Evolutionary conservation across 805 yeast species (phyloP), one percentile per base, ranked within the genome.

Genomic region (Hanseniaspora nectarophila): DNA sequence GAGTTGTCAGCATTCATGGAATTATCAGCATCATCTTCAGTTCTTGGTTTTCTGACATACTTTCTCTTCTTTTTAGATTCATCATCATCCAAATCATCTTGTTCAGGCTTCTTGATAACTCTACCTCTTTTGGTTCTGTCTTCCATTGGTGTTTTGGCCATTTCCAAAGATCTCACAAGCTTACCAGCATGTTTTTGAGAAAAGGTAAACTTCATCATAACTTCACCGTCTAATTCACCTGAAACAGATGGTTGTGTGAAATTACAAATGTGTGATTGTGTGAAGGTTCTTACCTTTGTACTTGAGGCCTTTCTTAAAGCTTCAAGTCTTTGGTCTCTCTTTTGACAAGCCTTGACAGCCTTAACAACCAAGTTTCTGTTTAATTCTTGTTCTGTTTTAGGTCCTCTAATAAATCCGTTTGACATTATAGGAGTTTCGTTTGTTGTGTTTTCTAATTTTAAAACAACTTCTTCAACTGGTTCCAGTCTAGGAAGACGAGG

Each of bases 361-460:
- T 56, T 34, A 49, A 58, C 51, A 57, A 57, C 24, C 51, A 56
- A 24, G 54, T 53, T 40, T 55, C 54, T 23, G 56, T 55, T 62
- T 60, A 59, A 26, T 62, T 63, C 49, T 61, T 63, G 29, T 57
- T 57, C 54, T 60, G 65, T 43, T 55, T 54, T 50, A 16, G 53
- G 53, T 9, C 43, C 44, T 49, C 53, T 49, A 8, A 49, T 49
- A n/a, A 49, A 49, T 15, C 53, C 53, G 34, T 49, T 49, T 13
- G 53, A 49, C 53, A 49, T 49, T 6, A 49, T 42, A n/a, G 45
- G 33, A 15, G 53, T 42, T 28, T 34, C 21, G n/a, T n/a, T n/a
- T 29, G 8, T 21, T 18, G 9, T 31, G 23, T 23, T 20, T 7
- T 7, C 7, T 9, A 9, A 5, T 42, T 9, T 24, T 7, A 10